These are phyloP conservation scores for Penicillium decumbens DNA, from an alignment of 2,329 filamentous ascomycete species.

Conservation along the genomic window DNA sequence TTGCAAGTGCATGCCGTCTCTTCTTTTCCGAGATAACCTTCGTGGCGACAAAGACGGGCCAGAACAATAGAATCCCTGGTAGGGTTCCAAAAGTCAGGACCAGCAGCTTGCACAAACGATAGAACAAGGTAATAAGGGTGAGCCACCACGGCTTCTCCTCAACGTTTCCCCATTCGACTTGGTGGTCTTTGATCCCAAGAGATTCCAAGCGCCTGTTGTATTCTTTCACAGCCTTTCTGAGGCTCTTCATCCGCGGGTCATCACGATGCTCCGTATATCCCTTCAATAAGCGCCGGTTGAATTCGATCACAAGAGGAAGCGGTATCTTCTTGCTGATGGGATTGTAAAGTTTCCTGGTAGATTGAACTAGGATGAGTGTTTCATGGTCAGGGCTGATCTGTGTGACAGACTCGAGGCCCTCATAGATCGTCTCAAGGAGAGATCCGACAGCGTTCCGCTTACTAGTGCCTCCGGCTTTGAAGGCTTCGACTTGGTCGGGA, in stretches of 20 bases:
- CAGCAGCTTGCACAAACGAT: conserved; percentile 68
- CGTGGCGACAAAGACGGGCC: conserved; percentile 76
- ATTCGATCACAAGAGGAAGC: conserved; percentile 83
- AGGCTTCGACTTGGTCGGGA: conserved; percentile 74
- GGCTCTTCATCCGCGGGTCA: conserved; percentile 69
- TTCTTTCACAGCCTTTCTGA: conserved; percentile 68
- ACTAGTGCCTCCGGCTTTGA: conserved; percentile 63
- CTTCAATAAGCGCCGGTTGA: conserved; percentile 80
- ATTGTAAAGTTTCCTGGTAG: conserved; percentile 83
- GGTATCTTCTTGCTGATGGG: conserved; percentile 87
- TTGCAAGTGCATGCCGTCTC: conserved; percentile 72
- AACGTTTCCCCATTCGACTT: conserved; percentile 74
- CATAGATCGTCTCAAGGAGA: conserved; percentile 71
- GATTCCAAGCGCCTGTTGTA: conserved; percentile 83
- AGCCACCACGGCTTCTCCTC: conserved; percentile 44
- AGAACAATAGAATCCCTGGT: conserved; percentile 77
- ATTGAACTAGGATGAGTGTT: conserved; percentile 87
- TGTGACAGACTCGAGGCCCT: conserved; percentile 77
- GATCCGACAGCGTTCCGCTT: conserved; percentile 24
- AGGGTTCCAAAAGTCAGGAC: conserved; percentile 72
- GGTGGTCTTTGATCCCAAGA: conserved; percentile 82
- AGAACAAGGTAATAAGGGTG: conserved; percentile 68
- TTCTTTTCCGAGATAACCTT: conserved; percentile 76
- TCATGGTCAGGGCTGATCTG: conserved; percentile 89
- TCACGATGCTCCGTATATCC: conserved; percentile 87